Evolutionary conservation across 179 eudicot species (phyloP).

Genomic region (Beta corolliflora): DNA sequence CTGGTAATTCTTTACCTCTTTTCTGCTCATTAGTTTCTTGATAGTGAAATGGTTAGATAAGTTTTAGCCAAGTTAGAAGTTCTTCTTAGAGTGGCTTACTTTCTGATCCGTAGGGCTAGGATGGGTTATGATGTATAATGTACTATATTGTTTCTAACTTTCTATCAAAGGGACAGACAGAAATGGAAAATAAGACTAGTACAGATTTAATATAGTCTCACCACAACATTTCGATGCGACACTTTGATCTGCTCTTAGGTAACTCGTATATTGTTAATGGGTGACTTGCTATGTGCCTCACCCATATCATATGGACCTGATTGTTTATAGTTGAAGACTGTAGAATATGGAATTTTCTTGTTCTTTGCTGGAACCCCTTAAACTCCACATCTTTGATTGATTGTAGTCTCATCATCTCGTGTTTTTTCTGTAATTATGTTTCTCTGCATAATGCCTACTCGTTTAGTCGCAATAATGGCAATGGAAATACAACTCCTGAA

Average conservation of each 20-base stretch:
- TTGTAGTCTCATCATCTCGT: not conserved
- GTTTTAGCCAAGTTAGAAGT: not conserved
- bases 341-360: not conserved
- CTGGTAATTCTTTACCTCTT: constrained; percentile 31
- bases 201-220: not conserved
- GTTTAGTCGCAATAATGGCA: not conserved
- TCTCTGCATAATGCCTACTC: not conserved
- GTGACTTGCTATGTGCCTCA: no score
- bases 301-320: not conserved
- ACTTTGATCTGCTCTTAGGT: no score
- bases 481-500: not conserved
- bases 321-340: not conserved
- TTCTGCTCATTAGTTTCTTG: not conserved
- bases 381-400: not conserved
- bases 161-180: not conserved
- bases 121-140: no score
- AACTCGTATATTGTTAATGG: no score
- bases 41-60: not conserved
- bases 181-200: not conserved
- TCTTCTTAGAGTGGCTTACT: no score
- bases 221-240: no score
- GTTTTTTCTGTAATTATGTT: not conserved
- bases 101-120: no score
- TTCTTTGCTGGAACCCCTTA: not conserved
- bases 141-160: no score